These are phyloP conservation scores for Umbelopsis ramanniana DNA, from an alignment of 192 early-diverging fungal species.

Conservation along the genomic window DNA sequence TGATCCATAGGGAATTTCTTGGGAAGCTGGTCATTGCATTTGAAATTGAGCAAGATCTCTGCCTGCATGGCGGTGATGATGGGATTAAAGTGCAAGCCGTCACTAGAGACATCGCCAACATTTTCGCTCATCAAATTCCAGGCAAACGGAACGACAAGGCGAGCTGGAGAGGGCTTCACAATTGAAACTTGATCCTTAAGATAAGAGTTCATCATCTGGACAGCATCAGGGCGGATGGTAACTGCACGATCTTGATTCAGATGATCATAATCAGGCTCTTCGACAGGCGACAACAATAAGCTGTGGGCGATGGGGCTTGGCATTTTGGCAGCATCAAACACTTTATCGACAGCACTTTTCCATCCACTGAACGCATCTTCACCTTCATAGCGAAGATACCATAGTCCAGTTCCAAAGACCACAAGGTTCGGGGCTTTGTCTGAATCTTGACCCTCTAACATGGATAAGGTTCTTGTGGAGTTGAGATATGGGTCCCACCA, in stretches of 20 bases:
- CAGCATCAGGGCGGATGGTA: constrained; percentile 49
- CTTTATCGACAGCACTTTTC: constrained; percentile 44
- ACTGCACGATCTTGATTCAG: constrained; percentile 52
- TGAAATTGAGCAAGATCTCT: constrained; percentile 63
- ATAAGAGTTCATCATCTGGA: constrained; percentile 60
- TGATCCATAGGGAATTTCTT: constrained; percentile 51
- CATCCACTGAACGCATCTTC: constrained; percentile 48
- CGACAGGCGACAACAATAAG: constrained; percentile 38
- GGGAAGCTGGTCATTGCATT: constrained; percentile 58
- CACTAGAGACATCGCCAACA: constrained; percentile 49
- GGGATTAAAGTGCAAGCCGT: constrained; percentile 73
- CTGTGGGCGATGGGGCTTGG: constrained; percentile 46
- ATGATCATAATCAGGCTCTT: constrained; percentile 44
- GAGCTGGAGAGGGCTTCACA: constrained; percentile 22
- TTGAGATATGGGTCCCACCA: constrained; percentile 79
- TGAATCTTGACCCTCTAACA: constrained; percentile 11
- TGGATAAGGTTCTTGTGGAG: constrained; percentile 37
- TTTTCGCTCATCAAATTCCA: constrained; percentile 55
- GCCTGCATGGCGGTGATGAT: constrained; percentile 53
- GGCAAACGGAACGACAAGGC: constrained; percentile 47
- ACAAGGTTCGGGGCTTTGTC: constrained; percentile 42
- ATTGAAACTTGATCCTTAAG: constrained; percentile 33
- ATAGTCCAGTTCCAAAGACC: constrained; percentile 62
- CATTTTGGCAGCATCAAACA: constrained; percentile 33
- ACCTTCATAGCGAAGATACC: constrained; percentile 65